These are phyloP conservation scores for Metarhizium sp. DNA, from an alignment of 2,329 filamentous ascomycete genomes.

Conservation along the genomic window DNA sequence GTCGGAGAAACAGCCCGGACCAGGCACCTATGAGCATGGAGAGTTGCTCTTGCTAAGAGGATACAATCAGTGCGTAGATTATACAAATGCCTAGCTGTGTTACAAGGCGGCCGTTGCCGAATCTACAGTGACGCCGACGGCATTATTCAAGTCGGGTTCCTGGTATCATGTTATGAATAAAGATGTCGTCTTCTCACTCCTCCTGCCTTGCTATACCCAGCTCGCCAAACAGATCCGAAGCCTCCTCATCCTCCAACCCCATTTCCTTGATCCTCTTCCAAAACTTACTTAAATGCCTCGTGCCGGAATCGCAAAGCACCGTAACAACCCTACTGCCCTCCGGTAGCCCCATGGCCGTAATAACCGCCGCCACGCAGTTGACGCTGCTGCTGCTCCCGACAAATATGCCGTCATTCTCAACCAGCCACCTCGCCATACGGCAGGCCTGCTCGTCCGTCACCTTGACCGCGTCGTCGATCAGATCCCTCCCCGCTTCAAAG, in stretches of 20 bases:
- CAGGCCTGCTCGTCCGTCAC: constrained; percentile 85
- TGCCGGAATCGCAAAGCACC: constrained; percentile 77
- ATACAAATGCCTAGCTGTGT: too few relatives aligned
- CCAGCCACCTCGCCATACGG: constrained; percentile 91
- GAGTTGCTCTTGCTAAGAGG: too few relatives aligned
- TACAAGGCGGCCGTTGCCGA: too few relatives aligned
- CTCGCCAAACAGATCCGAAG: constrained; percentile 38
- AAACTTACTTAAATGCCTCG: constrained; percentile 74
- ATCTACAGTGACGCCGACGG: too few relatives aligned
- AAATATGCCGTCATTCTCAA: constrained; percentile 92
- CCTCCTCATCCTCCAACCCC: constrained; percentile 51
- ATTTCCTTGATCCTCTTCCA: constrained; percentile 65
- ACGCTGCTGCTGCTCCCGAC: constrained; percentile 93
- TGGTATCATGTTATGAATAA: too few relatives aligned
- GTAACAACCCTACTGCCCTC: constrained; percentile 63
- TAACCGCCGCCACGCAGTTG: constrained; percentile 78
- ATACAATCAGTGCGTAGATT: too few relatives aligned
- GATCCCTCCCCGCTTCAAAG: constrained; percentile 75
- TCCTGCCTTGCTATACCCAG: constrained; percentile 29
- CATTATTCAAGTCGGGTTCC: too few relatives aligned
- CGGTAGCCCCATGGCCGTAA: constrained; percentile 54
- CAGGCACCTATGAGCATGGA: too few relatives aligned
- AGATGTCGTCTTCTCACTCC: background rate
- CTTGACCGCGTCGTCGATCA: constrained; percentile 83
- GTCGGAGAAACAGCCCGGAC: too few relatives aligned